Evolutionary conservation across 257 asterid species (phyloP).

Genomic region (Plantago elongata): DNA sequence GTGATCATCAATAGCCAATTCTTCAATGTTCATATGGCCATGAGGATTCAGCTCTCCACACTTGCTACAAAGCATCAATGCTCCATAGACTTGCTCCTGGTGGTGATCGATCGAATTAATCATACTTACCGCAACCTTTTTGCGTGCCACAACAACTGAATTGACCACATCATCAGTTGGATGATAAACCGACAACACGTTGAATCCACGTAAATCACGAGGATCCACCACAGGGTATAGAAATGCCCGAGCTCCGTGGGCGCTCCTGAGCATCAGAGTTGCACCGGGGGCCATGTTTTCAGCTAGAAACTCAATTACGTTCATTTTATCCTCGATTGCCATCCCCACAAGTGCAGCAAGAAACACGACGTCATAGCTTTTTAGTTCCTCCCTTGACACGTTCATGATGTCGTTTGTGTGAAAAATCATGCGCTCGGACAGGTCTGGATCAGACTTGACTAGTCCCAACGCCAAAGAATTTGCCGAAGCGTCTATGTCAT

Average conservation of each 20-base stretch:
- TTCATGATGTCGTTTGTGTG: conserved; percentile 53
- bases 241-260: conserved; percentile 84
- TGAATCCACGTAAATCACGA: conserved; percentile 59
- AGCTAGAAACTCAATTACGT: conserved; percentile 48
- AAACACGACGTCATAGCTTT: conserved; percentile 69
- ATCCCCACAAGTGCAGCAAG: conserved; percentile 87
- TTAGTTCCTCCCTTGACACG: conserved; percentile 34
- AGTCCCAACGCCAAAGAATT: conserved; percentile 55
- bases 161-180: conserved; percentile 88
- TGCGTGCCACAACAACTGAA: conserved; percentile 71
- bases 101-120: neutral
- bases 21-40: conserved; percentile 53
- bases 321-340: conserved; percentile 61
- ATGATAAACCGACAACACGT: conserved; percentile 67
- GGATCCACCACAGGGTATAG: conserved; percentile 79
- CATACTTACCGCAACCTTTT: conserved; percentile 16
- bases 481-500: conserved; percentile 60
- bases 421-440: conserved; percentile 56
- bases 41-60: conserved; percentile 53
- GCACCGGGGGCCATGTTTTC: conserved; percentile 72
- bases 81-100: conserved; percentile 20
- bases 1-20: conserved; percentile 51
- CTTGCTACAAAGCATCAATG: conserved; percentile 44
- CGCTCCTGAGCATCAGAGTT: conserved; percentile 71
- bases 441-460: conserved; percentile 41